phyloP scores from a whole-genome alignment of 768 basidiomycete species.

The Suillus variegatus region DNA sequence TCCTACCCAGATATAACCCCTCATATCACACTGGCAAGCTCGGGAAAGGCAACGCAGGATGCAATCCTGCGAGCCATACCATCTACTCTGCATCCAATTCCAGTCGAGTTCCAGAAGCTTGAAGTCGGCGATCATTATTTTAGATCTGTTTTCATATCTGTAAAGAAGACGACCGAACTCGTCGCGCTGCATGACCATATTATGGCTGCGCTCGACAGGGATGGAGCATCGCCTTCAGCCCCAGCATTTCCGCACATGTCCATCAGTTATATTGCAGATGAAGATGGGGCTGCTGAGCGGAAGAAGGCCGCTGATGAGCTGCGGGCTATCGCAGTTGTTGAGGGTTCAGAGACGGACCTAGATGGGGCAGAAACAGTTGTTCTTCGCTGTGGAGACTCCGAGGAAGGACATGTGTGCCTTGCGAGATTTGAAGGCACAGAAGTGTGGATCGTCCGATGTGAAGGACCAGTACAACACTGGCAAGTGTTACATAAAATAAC shows the following conservation, averaged over 20 bases:
- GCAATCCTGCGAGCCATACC: slow-evolving; percentile 45
- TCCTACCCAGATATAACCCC: slow-evolving; percentile 67
- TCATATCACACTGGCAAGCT: slow-evolving; percentile 64
- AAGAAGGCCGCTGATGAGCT: slow-evolving; percentile 47
- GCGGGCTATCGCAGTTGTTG: slow-evolving; percentile 36
- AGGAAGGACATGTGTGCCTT: slow-evolving; percentile 30
- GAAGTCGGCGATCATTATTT: slow-evolving; percentile 65
- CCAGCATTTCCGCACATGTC: slow-evolving; percentile 74
- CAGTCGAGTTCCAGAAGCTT: slow-evolving; percentile 52
- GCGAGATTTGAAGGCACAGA: slow-evolving; percentile 47
- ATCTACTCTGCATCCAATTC: slow-evolving; percentile 33
- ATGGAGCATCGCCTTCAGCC: slow-evolving; percentile 44
- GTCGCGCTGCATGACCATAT: slow-evolving; percentile 49
- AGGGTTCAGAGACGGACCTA: slow-evolving; percentile 18
- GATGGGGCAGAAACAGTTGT: slow-evolving; percentile 29
- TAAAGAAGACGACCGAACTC: slow-evolving; percentile 48
- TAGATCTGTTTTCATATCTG: slow-evolving; percentile 65
- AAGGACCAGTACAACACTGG: slow-evolving; percentile 64
- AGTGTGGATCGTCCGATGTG: slow-evolving; percentile 61
- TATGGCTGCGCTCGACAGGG: slow-evolving; percentile 33
- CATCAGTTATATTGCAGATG: slow-evolving; percentile 69
- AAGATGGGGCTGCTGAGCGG: slow-evolving; percentile 58
- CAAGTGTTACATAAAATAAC: slow-evolving; percentile 43
- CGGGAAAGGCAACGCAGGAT: not conserved
- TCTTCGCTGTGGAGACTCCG: slow-evolving; percentile 24